These are phyloP conservation scores for Xerocomus minutiporus DNA, from an alignment of 1,284 basidiomycete genomes.

Conservation along the genomic window DNA sequence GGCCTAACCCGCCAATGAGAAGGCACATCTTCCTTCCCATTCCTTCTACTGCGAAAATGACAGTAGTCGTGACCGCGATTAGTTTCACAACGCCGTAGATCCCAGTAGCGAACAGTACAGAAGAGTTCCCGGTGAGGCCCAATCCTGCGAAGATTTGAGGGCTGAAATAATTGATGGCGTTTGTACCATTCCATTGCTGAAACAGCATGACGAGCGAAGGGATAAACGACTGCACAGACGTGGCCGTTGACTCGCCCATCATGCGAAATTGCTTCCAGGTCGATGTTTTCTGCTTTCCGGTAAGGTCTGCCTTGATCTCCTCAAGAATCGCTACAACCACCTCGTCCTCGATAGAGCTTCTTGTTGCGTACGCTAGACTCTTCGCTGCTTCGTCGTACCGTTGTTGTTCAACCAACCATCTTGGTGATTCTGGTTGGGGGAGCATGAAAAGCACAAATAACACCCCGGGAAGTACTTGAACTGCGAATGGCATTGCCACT, in stretches of 20 bases:
- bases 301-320: conserved; percentile 50
- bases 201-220: conserved; percentile 52
- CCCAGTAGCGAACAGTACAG: conserved; percentile 55
- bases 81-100: conserved; percentile 61
- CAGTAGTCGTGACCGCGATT: conserved; percentile 37
- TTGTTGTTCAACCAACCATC: conserved; percentile 56
- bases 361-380: conserved; percentile 44
- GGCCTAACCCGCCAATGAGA: conserved; percentile 43
- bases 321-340: conserved; percentile 42
- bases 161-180: conserved; percentile 56
- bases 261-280: conserved; percentile 37
- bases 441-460: conserved; percentile 45
- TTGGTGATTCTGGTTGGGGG: conserved; percentile 55
- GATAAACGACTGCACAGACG: conserved; percentile 46
- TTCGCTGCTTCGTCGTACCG: conserved; percentile 47
- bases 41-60: conserved; percentile 42
- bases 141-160: conserved; percentile 50
- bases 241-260: conserved; percentile 44
- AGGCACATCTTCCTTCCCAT: conserved; percentile 45
- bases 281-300: conserved; percentile 39
- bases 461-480: conserved; percentile 52
- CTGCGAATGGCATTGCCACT: conserved; percentile 54
- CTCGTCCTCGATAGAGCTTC: conserved; percentile 39
- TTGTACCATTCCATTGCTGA: conserved; percentile 60
- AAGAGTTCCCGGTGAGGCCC: conserved; percentile 48